These are phyloP conservation scores for Geopyxis carbonaria DNA, from an alignment of 495 filamentous ascomycete species.

Conservation along the genomic window DNA sequence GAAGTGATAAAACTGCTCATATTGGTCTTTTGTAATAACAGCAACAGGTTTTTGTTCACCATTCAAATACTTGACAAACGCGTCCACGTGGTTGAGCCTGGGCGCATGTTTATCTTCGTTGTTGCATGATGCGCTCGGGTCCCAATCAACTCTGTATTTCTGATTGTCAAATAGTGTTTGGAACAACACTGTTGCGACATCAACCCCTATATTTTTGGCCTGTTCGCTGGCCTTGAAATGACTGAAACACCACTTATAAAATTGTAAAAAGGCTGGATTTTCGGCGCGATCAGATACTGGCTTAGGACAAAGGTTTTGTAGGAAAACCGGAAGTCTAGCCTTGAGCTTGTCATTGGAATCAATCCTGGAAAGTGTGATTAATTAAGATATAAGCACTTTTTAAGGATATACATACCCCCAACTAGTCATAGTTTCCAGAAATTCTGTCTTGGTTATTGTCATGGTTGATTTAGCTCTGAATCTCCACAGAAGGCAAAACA, in stretches of 20 bases:
- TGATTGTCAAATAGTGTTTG: constrained; percentile 12
- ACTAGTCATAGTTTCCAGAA: constrained; percentile 13
- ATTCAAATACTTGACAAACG: constrained; percentile 20
- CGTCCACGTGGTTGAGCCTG: constrained; percentile 17
- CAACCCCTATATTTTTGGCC: constrained; percentile 17
- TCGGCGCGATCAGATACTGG: constrained; percentile 1
- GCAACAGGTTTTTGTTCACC: constrained; percentile 10
- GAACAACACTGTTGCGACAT: constrained; percentile 18
- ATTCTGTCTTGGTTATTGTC: constrained; percentile 15
- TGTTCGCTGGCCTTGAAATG: constrained; percentile 18
- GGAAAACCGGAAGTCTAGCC: constrained; percentile 8
- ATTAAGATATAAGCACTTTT: not conserved
- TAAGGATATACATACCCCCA: constrained; percentile 10
- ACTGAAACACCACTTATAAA: constrained; percentile 24
- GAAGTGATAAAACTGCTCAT: constrained; percentile 24
- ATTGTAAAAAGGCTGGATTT: constrained; percentile 15
- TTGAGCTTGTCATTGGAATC: constrained; percentile 16
- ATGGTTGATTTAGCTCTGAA: constrained; percentile 13
- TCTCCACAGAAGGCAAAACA: constrained; percentile 19
- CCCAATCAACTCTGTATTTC: constrained; percentile 13
- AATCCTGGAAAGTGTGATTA: constrained; percentile 11
- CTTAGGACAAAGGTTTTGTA: constrained; percentile 2
- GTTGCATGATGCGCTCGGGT: not conserved
- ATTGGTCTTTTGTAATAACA: constrained; percentile 24
- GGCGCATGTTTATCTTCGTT: not conserved